Conservation (phyloP, 2,329 filamentous ascomycete genomes). For the Paraphaeosphaeria minitans region DNA sequence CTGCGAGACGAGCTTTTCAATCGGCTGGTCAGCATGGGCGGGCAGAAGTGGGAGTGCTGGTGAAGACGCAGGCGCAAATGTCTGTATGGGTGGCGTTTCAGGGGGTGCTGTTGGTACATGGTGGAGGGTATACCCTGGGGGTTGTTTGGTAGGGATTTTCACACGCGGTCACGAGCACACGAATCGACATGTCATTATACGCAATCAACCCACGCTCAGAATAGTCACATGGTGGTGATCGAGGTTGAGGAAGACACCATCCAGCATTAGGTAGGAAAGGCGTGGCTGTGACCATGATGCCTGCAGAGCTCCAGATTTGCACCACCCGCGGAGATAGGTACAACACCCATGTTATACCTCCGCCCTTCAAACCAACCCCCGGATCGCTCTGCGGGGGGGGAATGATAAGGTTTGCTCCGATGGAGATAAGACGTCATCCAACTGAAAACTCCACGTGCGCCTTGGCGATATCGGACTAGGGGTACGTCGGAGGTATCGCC, state of each 20-base stretch:
- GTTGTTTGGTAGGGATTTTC: not conserved
- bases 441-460: not conserved
- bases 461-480: not conserved
- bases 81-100: no score
- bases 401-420: not conserved
- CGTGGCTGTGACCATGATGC: no score
- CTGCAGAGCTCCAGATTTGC: not conserved
- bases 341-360: not conserved
- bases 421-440: not conserved
- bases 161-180: not conserved
- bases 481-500: no score
- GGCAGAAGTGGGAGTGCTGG: slow-evolving; percentile 83
- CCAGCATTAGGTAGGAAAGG: no score
- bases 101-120: not conserved
- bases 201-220: no score
- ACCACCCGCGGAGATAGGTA: not conserved
- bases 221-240: no score
- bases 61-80: slow-evolving; percentile 40
- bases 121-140: not conserved
- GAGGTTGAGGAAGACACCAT: no score
- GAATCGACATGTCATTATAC: not conserved
- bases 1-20: slow-evolving; percentile 82
- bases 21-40: slow-evolving; percentile 74
- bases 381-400: not conserved
- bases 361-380: not conserved